Percentiles rank a stretch among this genome's conserved stretches.
These are phyloP conservation scores for Suhomyces bokatorum DNA, from an alignment of 1,139 yeast species.

Conservation along the genomic window DNA sequence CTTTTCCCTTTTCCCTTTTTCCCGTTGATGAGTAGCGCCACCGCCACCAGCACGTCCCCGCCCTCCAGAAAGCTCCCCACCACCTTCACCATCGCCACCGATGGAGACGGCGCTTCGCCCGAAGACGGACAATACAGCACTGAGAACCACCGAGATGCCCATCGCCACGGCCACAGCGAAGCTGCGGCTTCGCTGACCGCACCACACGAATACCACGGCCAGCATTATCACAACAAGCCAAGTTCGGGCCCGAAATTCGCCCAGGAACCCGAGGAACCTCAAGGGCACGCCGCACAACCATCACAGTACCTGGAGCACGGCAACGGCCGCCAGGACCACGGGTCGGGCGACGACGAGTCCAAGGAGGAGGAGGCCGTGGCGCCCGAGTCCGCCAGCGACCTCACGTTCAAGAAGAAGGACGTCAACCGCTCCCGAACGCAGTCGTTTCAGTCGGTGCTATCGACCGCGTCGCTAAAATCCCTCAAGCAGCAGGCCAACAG, in stretches of 20 bases:
- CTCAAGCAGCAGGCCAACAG: slow-evolving; percentile 33
- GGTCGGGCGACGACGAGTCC: slow-evolving; percentile 5
- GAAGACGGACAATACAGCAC: not conserved
- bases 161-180: not conserved
- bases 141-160: not conserved
- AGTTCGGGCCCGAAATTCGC: not conserved
- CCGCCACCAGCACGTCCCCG: slow-evolving; percentile 3
- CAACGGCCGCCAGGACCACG: not conserved
- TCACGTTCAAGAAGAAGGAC: slow-evolving; percentile 54
- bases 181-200: not conserved
- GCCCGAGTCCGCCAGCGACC: slow-evolving; percentile 22
- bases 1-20: not conserved
- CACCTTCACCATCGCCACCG: slow-evolving; percentile 12
- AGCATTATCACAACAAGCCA: not conserved
- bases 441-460: slow-evolving; percentile 64
- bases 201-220: not conserved
- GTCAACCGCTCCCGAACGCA: slow-evolving; percentile 55
- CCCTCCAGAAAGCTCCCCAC: slow-evolving; percentile 8
- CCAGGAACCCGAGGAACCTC: not conserved
- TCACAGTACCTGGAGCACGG: not conserved
- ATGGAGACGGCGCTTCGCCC: not conserved
- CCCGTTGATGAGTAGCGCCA: slow-evolving; percentile 6
- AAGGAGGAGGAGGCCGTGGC: slow-evolving; percentile 8
- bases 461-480: slow-evolving; percentile 58
- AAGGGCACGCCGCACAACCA: not conserved